phyloP scores from a whole-genome alignment of 768 basidiomycete species.

The Asterophora lycoperdoides region DNA sequence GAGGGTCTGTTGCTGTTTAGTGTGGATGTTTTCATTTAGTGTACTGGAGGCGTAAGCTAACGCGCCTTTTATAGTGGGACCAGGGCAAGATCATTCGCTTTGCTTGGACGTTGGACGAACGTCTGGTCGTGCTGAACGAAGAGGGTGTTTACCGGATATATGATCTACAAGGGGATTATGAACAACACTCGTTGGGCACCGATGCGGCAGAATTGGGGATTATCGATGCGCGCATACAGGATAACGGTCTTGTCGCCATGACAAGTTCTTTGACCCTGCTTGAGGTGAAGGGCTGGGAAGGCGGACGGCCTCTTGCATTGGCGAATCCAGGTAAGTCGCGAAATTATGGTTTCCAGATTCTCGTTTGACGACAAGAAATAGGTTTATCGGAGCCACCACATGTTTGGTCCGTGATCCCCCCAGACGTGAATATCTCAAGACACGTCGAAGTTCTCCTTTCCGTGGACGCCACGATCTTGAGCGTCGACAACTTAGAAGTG shows the following conservation, averaged over 20 bases:
- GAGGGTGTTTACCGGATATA: constrained; percentile 91
- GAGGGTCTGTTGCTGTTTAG: constrained; percentile 62
- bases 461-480: constrained; percentile 72
- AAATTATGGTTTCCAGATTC: neutral
- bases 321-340: constrained; percentile 64
- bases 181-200: constrained; percentile 77
- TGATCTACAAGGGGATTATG: constrained; percentile 80
- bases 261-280: constrained; percentile 71
- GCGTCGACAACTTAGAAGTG: constrained; percentile 84
- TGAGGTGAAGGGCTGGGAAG: constrained; percentile 89
- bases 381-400: constrained; percentile 75
- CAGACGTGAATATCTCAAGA: constrained; percentile 82
- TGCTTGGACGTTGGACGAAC: constrained; percentile 82
- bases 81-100: constrained; percentile 77
- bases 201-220: constrained; percentile 83
- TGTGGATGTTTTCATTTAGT: constrained; percentile 48
- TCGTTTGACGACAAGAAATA: constrained; percentile 23
- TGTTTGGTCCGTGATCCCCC: constrained; percentile 87
- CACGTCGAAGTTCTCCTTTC: constrained; percentile 89
- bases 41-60: constrained; percentile 16
- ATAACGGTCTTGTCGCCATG: constrained; percentile 82
- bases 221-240: constrained; percentile 81
- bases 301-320: constrained; percentile 64
- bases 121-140: constrained; percentile 82
- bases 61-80: constrained; percentile 68